Evolutionary conservation across 2,329 filamentous ascomycete genomes (phyloP), one percentile per base, ranked within the genome.

Genomic region (Thermochaetoides dissita): DNA sequence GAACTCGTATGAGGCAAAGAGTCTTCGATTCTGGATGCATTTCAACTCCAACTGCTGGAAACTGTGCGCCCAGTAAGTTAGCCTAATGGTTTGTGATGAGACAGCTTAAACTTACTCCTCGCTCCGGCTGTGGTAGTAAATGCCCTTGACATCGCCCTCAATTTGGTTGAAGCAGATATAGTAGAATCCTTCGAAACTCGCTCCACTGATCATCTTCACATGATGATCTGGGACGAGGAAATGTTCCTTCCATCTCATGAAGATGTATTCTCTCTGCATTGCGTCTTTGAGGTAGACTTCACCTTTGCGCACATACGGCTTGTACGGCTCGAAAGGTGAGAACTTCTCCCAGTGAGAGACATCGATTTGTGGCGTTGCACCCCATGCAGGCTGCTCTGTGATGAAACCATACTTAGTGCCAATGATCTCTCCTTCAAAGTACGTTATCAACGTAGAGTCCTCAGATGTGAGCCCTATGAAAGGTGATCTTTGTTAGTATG

Each of bases 221-320:
- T 84, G 76, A 59, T 98, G 91, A 56, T 98, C 88, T 1, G 91
- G 91, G 1, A 98, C 91, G 1, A 98, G 68, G 55, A 98, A 98
- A 55, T 94, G 87, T 58, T 98, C 91, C 63, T 98, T 98, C 91
- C 91, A 98, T 46, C 91, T 79, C 91, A 98, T 98, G 57, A 95
- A 98, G 30, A 98, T 80, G 59, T 93, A 80, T 53, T 95, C 88
- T 49, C 79, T 72, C 57, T 93, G 83, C 38, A 77, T 74, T 52
- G 81, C 76, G 53, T 93, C 81, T 66, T 79, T 66, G 66, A 78
- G 68, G 67, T 57, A 52, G 29, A 69, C 61, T 17, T 77, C 60
- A 10, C 74, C 73, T 52, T 72, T 77, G 37, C 67, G 67, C 31
- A 70, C 71, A 44, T 69, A 66, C 54, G 75, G 77, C 36, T 66